Evolutionary conservation across 2,329 filamentous ascomycete genomes (phyloP).

Genomic region (Pyrenophora graminea): DNA sequence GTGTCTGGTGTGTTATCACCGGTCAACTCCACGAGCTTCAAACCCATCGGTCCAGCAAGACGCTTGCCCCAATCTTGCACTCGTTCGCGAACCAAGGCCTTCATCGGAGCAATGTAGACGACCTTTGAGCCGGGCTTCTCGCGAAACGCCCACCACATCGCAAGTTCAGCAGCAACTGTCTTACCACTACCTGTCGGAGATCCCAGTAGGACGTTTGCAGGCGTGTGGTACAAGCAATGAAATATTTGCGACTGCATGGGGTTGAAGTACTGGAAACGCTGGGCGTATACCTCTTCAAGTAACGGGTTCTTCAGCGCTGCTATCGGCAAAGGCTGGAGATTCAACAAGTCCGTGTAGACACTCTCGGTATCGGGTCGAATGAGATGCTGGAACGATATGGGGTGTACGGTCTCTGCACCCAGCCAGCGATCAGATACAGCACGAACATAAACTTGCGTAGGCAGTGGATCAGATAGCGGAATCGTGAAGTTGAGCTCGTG

Average conservation of each 20-base stretch:
- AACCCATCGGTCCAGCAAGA: conserved; percentile 77
- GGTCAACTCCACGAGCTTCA: conserved; percentile 93
- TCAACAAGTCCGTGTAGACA: conserved; percentile 90
- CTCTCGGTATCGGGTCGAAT: conserved; percentile 98
- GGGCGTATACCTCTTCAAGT: conserved; percentile 83
- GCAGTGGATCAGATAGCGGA: conserved; percentile 87
- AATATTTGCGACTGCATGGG: conserved; percentile 99
- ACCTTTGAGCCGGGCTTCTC: conserved; percentile 95
- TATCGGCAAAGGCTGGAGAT: conserved; percentile 87
- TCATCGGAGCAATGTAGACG: conserved; percentile 99
- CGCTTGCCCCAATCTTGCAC: conserved; percentile 92
- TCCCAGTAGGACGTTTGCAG: conserved; percentile 88
- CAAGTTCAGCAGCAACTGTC: conserved; percentile 91
- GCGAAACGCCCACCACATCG: conserved; percentile 99
- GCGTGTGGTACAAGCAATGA: conserved; percentile 90
- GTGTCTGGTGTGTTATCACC: conserved; percentile 98
- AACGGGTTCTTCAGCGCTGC: conserved; percentile 83
- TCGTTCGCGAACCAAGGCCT: conserved; percentile 92
- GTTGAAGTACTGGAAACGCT: conserved; percentile 95
- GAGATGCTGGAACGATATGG: conserved; percentile 95
- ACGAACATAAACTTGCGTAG: conserved; percentile 93
- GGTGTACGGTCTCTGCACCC: conserved; percentile 91
- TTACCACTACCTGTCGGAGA: conserved; percentile 98
- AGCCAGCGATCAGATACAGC: conserved; percentile 96
- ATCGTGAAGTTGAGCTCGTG: conserved; percentile 99